Evolutionary conservation across 192 early-diverging fungal species (phyloP).

Genomic region (Gamsiella multidivaricata): DNA sequence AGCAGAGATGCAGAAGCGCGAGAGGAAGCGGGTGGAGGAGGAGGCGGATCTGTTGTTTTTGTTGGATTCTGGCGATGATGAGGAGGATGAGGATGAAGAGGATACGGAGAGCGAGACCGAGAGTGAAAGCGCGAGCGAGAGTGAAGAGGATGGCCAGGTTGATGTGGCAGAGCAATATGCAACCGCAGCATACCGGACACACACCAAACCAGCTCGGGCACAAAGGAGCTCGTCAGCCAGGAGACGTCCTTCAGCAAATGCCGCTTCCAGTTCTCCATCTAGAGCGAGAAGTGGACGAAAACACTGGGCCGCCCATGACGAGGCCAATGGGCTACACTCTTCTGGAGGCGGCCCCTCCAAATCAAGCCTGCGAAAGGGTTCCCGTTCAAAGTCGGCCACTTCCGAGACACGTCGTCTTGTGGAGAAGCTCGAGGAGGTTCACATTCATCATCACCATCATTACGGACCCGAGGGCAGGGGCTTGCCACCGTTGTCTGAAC

Average conservation of each 20-base stretch:
- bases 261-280: neutral
- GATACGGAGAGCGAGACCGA: neutral
- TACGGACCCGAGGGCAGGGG: constrained; percentile 4
- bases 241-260: neutral
- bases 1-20: neutral
- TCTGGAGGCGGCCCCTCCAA: neutral
- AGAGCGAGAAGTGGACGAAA: neutral
- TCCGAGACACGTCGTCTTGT: neutral
- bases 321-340: neutral
- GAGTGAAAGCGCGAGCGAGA: constrained; percentile 14
- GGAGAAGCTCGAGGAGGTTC: constrained; percentile 40
- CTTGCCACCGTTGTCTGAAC: neutral
- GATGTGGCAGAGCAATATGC: no score
- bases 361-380: neutral
- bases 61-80: constrained; percentile 22
- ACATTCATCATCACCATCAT: constrained; percentile 43
- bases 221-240: neutral
- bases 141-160: constrained; percentile 13
- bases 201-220: no score
- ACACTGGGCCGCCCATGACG: neutral
- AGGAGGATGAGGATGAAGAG: constrained; percentile 17
- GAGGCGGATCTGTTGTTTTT: constrained; percentile 24
- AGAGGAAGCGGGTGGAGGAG: constrained; percentile 10
- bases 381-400: constrained; percentile 13
- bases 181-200: no score